Evolutionary conservation across 2,329 filamentous ascomycete species (phyloP).

Genomic region (Neophaeococcomyces mojaviensis): DNA sequence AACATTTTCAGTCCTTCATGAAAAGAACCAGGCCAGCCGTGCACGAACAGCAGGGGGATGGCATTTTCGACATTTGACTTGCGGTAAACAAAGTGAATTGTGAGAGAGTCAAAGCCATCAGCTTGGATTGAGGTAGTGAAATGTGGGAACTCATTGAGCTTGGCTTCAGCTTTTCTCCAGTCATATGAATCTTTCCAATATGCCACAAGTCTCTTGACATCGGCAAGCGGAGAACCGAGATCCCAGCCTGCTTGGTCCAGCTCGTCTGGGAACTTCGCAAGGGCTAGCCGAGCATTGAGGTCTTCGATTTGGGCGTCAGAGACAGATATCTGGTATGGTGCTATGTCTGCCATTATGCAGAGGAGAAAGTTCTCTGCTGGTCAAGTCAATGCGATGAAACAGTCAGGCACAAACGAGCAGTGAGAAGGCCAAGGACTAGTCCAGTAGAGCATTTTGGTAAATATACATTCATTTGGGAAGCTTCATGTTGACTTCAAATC

Average conservation of each 20-base stretch:
- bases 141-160: constrained; percentile 31
- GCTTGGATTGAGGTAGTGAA: constrained; percentile 32
- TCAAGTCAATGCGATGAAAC: constrained; percentile 27
- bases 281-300: constrained; percentile 29
- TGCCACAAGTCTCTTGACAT: constrained; percentile 29
- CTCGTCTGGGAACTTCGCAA: constrained; percentile 34
- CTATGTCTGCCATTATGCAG: constrained; percentile 15
- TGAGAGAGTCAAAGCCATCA: constrained; percentile 31
- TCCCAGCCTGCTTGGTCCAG: constrained; percentile 34
- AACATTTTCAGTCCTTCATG: constrained; percentile 29
- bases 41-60: constrained; percentile 19
- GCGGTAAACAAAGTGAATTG: constrained; percentile 34
- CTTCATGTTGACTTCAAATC: too few species aligned
- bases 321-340: constrained; percentile 29
- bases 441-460: neutral
- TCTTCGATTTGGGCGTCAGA: constrained; percentile 27
- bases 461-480: neutral
- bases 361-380: neutral
- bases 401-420: neutral
- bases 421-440: neutral
- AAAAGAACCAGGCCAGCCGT: constrained; percentile 19
- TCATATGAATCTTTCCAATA: constrained; percentile 32
- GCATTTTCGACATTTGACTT: constrained; percentile 19
- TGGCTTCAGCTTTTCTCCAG: constrained; percentile 30
- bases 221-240: constrained; percentile 31